These are phyloP conservation scores for Ganoderma multipileum DNA, from an alignment of 1,284 basidiomycete species.

Conservation along the genomic window DNA sequence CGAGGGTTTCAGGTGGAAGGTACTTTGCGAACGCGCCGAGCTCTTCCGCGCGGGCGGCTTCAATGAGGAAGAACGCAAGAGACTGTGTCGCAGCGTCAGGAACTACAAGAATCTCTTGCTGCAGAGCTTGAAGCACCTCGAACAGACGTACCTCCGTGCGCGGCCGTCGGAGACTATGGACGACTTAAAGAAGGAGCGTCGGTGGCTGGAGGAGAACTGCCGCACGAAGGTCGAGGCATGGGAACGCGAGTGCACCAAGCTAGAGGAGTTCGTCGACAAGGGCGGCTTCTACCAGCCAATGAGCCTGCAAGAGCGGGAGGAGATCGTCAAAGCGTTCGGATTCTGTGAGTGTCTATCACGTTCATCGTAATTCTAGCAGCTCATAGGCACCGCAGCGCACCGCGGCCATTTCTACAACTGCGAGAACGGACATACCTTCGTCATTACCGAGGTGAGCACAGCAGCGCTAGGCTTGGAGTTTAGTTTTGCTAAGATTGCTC, in stretches of 20 bases:
- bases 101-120: constrained; percentile 18
- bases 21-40: constrained; percentile 31
- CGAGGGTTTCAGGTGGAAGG: constrained; percentile 44
- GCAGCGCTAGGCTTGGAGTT: background rate
- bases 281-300: constrained; percentile 51
- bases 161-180: constrained; percentile 19
- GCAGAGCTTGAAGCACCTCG: constrained; percentile 4
- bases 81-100: constrained; percentile 28
- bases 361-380: background rate
- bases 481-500: background rate
- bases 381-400: constrained; percentile 40
- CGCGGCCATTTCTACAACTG: constrained; percentile 51
- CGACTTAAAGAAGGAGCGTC: constrained; percentile 36
- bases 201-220: constrained; percentile 48
- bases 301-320: constrained; percentile 54
- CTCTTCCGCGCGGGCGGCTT: constrained; percentile 7
- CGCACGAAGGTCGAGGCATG: constrained; percentile 44
- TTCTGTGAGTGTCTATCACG: constrained; percentile 46
- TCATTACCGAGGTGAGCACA: constrained; percentile 37
- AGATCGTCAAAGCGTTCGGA: constrained; percentile 53
- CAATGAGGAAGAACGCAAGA: constrained; percentile 15
- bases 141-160: constrained; percentile 22
- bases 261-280: constrained; percentile 41
- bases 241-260: constrained; percentile 32
- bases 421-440: constrained; percentile 39